Base-by-base conservation (phyloP, 495 filamentous ascomycete species). In the Xylaria intraflava region DNA sequence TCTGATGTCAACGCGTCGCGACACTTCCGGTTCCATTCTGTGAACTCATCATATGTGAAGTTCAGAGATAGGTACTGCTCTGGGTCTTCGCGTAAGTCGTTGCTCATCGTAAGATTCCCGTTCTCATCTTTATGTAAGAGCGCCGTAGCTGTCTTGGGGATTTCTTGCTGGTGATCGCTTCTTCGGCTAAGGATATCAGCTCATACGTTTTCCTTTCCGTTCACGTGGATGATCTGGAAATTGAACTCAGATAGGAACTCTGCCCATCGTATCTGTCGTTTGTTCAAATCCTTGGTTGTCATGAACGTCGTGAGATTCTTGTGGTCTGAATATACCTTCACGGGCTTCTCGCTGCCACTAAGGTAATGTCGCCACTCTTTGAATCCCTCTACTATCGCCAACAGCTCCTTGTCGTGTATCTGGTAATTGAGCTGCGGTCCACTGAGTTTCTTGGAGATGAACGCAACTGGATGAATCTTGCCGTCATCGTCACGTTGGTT, bases 361-460 rank as follows among this genome's bases (percentile, higher is more conserved):
- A 48, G 8, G 35, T 48, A 2, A 0, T 1, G 19, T 9, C 22
- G 9, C 30, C 22, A 54, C 20, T 30, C 14, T 20, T 30, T 23
- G 11, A 47, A 31, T 6, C 29, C 17, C 4, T 50, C 22, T 3
- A 51, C 23, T 1, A 51, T 56, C 0, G 31, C 40, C 8, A 56
- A 19, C 2, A 56, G 40, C 20, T 56, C 22, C n/a, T 56, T 56
- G 10, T 56, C 23, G 5, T 51, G 30, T 6, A 51, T 56, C n/a
- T 56, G 16, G 30, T 51, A 56, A 11, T 50, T 50, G 2, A 1
- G 19, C 14, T 56, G 20, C 0, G 40, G 9, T 12, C 10, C 2
- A 1, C 7, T 0, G 29, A 27, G 20, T 12, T 50, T 50, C 8
- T 1, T 14, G 0, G 22, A 56, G 16, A 38, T 38, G n/a, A 36